phyloP scores from a whole-genome alignment of 1,284 basidiomycete genomes.

The Fomitiporia mediterranea region DNA sequence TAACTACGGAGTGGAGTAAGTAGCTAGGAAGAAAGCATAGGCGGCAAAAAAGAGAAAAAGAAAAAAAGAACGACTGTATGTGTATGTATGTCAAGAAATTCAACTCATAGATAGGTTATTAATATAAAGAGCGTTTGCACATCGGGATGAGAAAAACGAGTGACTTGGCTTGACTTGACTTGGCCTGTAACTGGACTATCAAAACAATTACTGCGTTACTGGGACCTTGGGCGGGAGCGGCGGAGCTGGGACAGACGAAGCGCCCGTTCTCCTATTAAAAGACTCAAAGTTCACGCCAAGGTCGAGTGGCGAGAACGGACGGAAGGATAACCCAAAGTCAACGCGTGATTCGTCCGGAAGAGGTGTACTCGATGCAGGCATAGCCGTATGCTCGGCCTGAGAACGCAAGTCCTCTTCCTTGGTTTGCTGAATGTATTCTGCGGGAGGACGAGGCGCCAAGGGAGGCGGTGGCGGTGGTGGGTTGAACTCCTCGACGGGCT shows the following conservation, averaged over 20 bases:
- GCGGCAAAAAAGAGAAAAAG: not conserved
- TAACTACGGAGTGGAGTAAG: no score
- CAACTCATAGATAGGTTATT: not conserved
- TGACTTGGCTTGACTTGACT: not conserved
- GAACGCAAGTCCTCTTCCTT: slow-evolving; percentile 59
- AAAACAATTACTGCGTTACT: slow-evolving; percentile 6
- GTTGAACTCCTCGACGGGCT: slow-evolving; percentile 10
- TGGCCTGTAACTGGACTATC: no score
- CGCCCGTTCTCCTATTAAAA: slow-evolving; percentile 10
- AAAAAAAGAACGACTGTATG: not conserved
- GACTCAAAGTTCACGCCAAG: slow-evolving; percentile 22
- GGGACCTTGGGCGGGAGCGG: slow-evolving; percentile 27
- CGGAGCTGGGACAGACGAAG: slow-evolving; percentile 17
- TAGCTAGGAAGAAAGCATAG: not conserved
- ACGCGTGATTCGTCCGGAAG: slow-evolving; percentile 11
- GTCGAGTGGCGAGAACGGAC: slow-evolving; percentile 27
- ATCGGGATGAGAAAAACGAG: not conserved
- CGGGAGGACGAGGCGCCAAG: slow-evolving; percentile 66
- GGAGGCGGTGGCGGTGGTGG: slow-evolving; percentile 43
- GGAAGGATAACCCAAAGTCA: slow-evolving; percentile 26
- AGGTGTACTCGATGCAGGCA: not conserved
- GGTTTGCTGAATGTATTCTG: slow-evolving; percentile 73
- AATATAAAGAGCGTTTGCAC: not conserved
- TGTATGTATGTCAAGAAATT: not conserved
- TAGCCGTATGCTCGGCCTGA: slow-evolving; percentile 26